Evolutionary conservation across 305 asterid species (phyloP), one percentile per base, ranked within the genome.

Genomic region (Rubia tinctorum): DNA sequence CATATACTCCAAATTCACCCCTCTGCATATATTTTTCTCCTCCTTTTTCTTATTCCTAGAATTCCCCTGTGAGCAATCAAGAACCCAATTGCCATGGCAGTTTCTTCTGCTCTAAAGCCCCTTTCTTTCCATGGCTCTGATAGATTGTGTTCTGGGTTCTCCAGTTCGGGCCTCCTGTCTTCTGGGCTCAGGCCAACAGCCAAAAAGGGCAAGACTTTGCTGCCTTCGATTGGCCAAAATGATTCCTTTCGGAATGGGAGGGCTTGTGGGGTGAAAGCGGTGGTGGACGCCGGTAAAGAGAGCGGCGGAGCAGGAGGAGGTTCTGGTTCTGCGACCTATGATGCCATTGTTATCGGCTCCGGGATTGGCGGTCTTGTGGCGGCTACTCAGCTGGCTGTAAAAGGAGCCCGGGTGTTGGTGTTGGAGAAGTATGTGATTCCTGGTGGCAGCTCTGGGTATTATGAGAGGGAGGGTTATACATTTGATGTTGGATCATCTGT

Each of bases 401-500:
- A 91, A 84, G 98, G 99, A 53, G 98, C 93, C 15, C 86, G 86
- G 83, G 96, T 95, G 76, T 86, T 95, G 82, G 98, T 90, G 43
- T 65, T 95, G 73, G 99, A 95, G 88, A 95, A 92, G 86, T 92
- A 95, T 81, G 95, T 95, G 62, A 91, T 95, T 81, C 99, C 98
- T 68, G 99, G 99, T 8, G 99, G 98, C 55, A 95, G 99, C 86
- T 90, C 99, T 25, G 97, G 97, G n/a, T 95, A 82, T 80, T 92
- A 88, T 64, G 80, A 87, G 82, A 89, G 96, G 81, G 97, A 88
- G 83, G 98, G 99, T 1, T 95, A 87, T 78, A 95, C 81, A 70
- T 95, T 95, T 64, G 99, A 95, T 80, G 99, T 95, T 80, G 99
- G 98, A 73, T 91, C 99, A 68, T 92, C 99, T 1, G 99, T 95